Conservation (phyloP, 1,284 basidiomycete genomes). For the Naganishia cerealis region DNA sequence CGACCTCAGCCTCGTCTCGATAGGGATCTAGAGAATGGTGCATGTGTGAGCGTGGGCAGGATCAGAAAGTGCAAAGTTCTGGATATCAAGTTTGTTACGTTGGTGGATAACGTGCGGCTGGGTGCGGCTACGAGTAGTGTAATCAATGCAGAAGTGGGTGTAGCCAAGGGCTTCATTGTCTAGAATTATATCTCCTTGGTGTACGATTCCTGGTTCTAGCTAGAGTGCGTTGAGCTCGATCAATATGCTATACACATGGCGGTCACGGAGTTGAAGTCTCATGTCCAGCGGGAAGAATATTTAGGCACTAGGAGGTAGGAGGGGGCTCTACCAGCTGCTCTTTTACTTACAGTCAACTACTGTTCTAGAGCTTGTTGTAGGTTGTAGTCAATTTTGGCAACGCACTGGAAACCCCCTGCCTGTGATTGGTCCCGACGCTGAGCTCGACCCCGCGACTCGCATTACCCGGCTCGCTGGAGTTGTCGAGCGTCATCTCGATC, state of each 20-base stretch:
- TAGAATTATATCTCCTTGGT: background rate
- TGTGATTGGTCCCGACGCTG: background rate
- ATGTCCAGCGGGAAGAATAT: background rate
- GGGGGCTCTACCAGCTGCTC: too few relatives aligned
- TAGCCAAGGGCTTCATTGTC: conserved; percentile 67
- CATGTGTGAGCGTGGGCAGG: conserved; percentile 87
- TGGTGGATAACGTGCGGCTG: conserved; percentile 93
- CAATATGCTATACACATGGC: background rate
- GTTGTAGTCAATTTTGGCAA: background rate
- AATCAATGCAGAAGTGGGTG: conserved; percentile 95
- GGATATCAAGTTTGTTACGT: conserved; percentile 92
- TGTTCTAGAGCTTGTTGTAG: too few relatives aligned
- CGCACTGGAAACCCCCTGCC: background rate
- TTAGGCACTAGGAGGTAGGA: too few relatives aligned
- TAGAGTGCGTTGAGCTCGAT: background rate
- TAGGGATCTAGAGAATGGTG: conserved; percentile 84
- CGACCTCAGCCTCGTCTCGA: conserved; percentile 93
- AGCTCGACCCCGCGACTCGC: too few relatives aligned
- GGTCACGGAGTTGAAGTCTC: background rate
- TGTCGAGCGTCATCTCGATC: conserved; percentile 10
- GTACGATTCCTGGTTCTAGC: background rate
- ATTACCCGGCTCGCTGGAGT: background rate
- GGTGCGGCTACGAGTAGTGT: conserved; percentile 96
- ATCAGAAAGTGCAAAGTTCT: conserved; percentile 86
- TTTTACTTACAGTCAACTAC: too few relatives aligned